Evolutionary conservation across 306 rosid genomes (phyloP).

Genomic region (Cucurbita pepo): DNA sequence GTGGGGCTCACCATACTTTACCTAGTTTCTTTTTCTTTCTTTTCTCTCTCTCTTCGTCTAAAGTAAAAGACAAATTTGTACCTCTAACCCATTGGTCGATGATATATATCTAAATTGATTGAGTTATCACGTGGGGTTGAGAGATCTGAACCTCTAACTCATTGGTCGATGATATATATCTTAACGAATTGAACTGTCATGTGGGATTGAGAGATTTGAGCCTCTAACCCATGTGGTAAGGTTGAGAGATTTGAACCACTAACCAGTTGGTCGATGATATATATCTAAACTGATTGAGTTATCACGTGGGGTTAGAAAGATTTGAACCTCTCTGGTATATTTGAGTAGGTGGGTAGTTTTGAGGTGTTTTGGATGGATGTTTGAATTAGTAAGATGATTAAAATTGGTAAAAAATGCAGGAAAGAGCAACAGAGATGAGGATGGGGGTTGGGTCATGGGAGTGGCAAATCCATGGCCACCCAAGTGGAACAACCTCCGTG

Average conservation of each 20-base stretch:
- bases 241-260: neutral
- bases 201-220: too few relatives aligned
- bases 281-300: neutral
- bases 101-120: neutral
- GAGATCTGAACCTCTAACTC: too few relatives aligned
- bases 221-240: too few relatives aligned
- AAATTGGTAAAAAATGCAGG: conserved; percentile 19
- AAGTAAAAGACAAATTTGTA: neutral
- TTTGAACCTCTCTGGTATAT: neutral
- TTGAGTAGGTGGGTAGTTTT: too few relatives aligned
- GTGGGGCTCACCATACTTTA: neutral
- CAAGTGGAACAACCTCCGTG: conserved; percentile 26
- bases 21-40: neutral
- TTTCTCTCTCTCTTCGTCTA: neutral
- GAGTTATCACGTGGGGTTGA: neutral
- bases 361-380: too few relatives aligned
- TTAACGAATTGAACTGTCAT: neutral
- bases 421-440: conserved; percentile 58
- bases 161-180: neutral
- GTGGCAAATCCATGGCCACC: conserved; percentile 49
- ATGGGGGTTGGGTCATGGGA: conserved; percentile 47
- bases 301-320: too few relatives aligned
- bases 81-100: too few relatives aligned
- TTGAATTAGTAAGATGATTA: neutral
- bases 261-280: too few relatives aligned